A percentile compares a stretch with the other conserved stretches of the same genome.
Evolutionary conservation across 2,329 filamentous ascomycete species (phyloP).

Genomic region (Diaporthe amygdali): DNA sequence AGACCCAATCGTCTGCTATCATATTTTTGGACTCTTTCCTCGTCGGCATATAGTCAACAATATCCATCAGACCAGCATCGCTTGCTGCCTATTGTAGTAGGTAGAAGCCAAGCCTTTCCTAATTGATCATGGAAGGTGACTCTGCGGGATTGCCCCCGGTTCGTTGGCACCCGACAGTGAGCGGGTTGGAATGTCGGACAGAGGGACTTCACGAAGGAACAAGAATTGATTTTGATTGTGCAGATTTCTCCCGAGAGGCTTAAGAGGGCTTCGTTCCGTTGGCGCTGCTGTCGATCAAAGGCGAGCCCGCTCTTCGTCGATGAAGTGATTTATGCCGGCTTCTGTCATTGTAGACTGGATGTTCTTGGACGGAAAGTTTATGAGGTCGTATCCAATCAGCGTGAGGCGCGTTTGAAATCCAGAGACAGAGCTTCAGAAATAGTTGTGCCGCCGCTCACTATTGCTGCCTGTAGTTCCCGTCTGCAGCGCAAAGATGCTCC

Average conservation of each 20-base stretch:
- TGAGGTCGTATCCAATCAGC: neutral
- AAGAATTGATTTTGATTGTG: neutral
- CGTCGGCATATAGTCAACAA: neutral
- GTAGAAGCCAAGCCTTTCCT: neutral
- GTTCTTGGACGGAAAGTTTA: neutral
- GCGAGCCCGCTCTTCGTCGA: neutral
- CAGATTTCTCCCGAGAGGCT: neutral
- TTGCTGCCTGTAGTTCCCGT: neutral
- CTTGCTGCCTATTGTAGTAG: neutral
- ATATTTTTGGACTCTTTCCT: neutral
- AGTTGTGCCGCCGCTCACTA: neutral
- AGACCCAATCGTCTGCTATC: neutral
- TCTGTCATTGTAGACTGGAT: neutral
- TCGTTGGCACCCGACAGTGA: neutral
- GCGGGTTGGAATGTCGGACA: neutral
- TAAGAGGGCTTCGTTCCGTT: neutral
- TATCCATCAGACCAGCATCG: neutral
- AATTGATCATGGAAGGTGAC: neutral
- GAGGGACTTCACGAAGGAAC: neutral
- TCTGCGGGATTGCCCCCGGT: neutral
- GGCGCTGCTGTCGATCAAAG: neutral
- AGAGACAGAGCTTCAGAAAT: neutral
- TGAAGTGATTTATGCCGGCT: neutral
- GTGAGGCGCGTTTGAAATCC: neutral
- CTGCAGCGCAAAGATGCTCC: slow-evolving; percentile 18